Evolutionary conservation across 1,284 basidiomycete genomes (phyloP), one percentile per base, ranked within the genome.

Genomic region (Sanguinoderma infundibulare): DNA sequence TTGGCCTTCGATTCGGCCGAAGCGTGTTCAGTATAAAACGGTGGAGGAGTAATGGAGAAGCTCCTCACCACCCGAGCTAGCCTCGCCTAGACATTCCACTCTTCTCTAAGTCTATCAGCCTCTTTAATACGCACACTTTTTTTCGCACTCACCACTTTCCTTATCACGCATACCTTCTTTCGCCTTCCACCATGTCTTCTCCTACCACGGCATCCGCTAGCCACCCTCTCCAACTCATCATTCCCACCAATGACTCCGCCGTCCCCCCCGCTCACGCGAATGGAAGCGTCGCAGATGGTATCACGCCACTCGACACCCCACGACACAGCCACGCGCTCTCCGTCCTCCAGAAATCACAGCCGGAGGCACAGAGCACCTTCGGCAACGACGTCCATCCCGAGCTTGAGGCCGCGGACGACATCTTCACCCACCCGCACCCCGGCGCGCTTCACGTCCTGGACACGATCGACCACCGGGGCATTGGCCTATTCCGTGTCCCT

Each of bases 141-240:
- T 32, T 24, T 51, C 50, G 14, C 15, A 32, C 24, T 8, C 34
- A 38, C 34, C 22, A 34, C 28, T 32, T 17, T 30, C 26, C 24
- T 35, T 26, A 15, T 2, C 28, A 34, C 39, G 15, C 24, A 28
- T 36, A 15, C 30, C 32, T 6, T 17, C 9, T 55, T 3, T 20
- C 22, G 38, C 22, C 24, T 15, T 24, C 44, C 34, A 7, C 30
- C 28, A 32, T 49, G 28, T 7, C 6, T 32, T 36, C 40, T 3
- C 12, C n/a, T 2, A 15, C 38, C 40, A 32, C 40, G 15, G 12
- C 2, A 30, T n/a, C 35, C 22, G 4, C 26, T 36, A 39, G 7
- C 9, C 52, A 50, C 44, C 7, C 3, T 35, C 36, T 54, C n/a
- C 57, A 47, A 8, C 15, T 53, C 52, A 28, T 59, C 44, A 59